A percentile compares a stretch with the other conserved stretches of the same genome.
Conservation (phyloP, 2,329 filamentous ascomycete species). For the Endocalyx cinctus region DNA sequence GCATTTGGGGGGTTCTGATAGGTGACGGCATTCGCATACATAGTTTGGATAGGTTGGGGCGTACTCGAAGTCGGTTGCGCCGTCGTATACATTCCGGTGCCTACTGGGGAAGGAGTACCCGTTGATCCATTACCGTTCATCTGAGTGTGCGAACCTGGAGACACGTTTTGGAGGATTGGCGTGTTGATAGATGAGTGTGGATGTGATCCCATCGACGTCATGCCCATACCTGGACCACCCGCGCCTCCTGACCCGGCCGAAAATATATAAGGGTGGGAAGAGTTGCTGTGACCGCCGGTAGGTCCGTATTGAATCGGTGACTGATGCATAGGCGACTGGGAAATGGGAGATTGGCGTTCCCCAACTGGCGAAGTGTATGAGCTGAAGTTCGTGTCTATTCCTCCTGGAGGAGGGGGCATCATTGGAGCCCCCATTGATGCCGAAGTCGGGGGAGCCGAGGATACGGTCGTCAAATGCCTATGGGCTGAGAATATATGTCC, state of each 20-base stretch:
- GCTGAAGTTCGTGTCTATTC: constrained; percentile 24
- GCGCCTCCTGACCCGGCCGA: constrained; percentile 16
- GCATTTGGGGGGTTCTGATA: constrained; percentile 21
- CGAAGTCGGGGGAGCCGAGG: constrained; percentile 20
- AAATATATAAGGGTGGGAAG: constrained; percentile 19
- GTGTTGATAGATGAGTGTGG: constrained; percentile 19
- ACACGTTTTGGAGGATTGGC: constrained; percentile 20
- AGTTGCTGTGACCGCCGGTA: constrained; percentile 15
- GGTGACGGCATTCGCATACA: constrained; percentile 19
- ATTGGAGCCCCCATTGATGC: constrained; percentile 19
- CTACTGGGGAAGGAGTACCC: constrained; percentile 22
- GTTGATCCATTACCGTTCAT: constrained; percentile 16
- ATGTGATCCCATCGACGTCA: constrained; percentile 20
- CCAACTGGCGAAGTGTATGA: constrained; percentile 18
- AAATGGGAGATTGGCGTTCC: constrained; percentile 23
- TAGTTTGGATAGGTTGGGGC: constrained; percentile 20
- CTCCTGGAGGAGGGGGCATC: constrained; percentile 24
- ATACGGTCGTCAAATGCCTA: constrained; percentile 17
- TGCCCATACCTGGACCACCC: constrained; percentile 16
- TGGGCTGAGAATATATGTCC: constrained; percentile 16
- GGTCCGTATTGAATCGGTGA: constrained; percentile 22
- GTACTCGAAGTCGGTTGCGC: constrained; percentile 21
- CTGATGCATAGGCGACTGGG: constrained; percentile 22
- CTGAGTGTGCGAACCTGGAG: constrained; percentile 20
- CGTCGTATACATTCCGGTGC: constrained; percentile 23